Evolutionary conservation across 306 rosid species (phyloP).

Genomic region (Gastrolobium villosum): DNA sequence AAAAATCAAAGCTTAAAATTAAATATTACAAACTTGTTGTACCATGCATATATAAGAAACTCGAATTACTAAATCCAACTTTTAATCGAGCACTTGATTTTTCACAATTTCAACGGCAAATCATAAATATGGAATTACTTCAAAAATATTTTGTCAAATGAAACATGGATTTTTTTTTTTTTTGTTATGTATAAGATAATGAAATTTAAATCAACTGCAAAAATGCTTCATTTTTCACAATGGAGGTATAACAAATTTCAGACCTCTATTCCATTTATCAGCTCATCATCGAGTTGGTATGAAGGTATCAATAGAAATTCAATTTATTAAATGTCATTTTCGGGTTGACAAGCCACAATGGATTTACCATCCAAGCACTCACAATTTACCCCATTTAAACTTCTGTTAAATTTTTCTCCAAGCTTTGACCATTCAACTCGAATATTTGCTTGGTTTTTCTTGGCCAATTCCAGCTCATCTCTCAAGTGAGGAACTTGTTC

Average conservation of each 20-base stretch:
- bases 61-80: neutral
- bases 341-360: conserved; percentile 30
- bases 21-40: neutral
- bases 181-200: conserved; percentile 6
- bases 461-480: conserved; percentile 56
- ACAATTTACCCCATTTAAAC: conserved; percentile 43
- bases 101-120: conserved; percentile 24
- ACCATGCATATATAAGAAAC: neutral
- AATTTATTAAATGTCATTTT: conserved; percentile 40
- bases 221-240: conserved; percentile 5
- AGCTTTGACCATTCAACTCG: conserved; percentile 58
- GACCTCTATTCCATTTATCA: conserved; percentile 12
- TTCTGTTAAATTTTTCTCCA: conserved; percentile 49
- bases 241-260: conserved; percentile 33
- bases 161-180: neutral
- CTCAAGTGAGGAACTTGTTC: conserved; percentile 54
- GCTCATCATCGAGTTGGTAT: conserved; percentile 40
- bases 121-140: neutral
- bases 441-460: conserved; percentile 53
- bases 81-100: neutral
- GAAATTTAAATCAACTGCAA: conserved; percentile 22
- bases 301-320: conserved; percentile 35
- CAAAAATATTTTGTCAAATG: neutral
- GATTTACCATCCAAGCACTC: conserved; percentile 37
- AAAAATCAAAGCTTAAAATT: neutral